These are phyloP conservation scores for Sisymbrium altissimum DNA, from an alignment of 345 rosid species.

Conservation along the genomic window DNA sequence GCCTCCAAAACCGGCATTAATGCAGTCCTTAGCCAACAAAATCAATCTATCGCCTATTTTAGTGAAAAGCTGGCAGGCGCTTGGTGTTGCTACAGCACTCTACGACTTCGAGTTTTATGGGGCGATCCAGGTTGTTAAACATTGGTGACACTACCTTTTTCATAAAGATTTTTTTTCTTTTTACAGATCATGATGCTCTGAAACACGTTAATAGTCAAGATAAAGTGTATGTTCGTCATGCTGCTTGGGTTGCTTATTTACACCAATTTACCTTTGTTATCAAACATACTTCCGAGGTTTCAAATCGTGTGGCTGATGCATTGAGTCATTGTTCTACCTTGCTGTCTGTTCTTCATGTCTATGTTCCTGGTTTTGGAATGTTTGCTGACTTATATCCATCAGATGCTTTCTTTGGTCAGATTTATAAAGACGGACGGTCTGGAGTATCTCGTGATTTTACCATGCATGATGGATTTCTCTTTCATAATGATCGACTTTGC, in stretches of 20 bases:
- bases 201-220: background rate
- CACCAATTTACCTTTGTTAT: background rate
- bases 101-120: conserved; percentile 1
- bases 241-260: background rate
- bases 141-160: no score
- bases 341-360: background rate
- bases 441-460: background rate
- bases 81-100: background rate
- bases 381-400: background rate
- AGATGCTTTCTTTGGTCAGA: background rate
- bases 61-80: background rate
- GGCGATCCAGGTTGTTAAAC: no score
- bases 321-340: background rate
- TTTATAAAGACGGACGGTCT: background rate
- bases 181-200: background rate
- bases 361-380: background rate
- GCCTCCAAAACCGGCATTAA: background rate
- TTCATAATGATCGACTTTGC: background rate
- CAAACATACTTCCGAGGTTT: background rate
- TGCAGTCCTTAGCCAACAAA: background rate
- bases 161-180: no score
- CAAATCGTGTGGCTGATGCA: background rate
- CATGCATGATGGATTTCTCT: background rate
- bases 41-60: background rate
- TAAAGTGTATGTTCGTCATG: background rate